phyloP scores from a whole-genome alignment of 768 basidiomycete genomes.

The Royoungia palumana region DNA sequence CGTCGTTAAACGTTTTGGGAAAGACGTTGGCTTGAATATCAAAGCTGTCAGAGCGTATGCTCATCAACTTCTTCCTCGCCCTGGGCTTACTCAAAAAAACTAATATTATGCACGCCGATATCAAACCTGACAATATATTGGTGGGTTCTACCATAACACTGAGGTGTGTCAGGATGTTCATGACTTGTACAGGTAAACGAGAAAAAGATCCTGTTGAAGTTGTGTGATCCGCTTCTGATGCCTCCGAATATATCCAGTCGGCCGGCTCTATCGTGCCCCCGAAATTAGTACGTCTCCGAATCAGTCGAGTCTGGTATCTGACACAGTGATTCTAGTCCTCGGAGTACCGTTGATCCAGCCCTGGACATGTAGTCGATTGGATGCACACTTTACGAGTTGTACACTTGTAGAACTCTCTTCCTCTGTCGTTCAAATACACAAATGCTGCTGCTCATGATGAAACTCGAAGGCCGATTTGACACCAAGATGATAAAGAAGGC shows the following conservation, averaged over 20 bases:
- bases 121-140: conserved; percentile 97
- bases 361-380: conserved; percentile 97
- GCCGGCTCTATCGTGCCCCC: conserved; percentile 95
- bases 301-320: conserved; percentile 9
- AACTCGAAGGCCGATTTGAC: conserved; percentile 92
- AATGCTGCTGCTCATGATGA: conserved; percentile 98
- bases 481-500: conserved; percentile 92
- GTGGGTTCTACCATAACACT: conserved; percentile 44
- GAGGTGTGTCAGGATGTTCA: conserved; percentile 16
- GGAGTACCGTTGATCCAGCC: conserved; percentile 89
- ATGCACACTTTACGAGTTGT: conserved; percentile 94
- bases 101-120: conserved; percentile 96
- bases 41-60: conserved; percentile 98
- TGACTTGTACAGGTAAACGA: conserved; percentile 74
- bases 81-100: conserved; percentile 81
- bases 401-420: conserved; percentile 96
- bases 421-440: conserved; percentile 97
- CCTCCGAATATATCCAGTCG: conserved; percentile 95
- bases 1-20: conserved; percentile 96
- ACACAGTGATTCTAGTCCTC: conserved; percentile 57
- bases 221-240: conserved; percentile 97
- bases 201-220: conserved; percentile 86
- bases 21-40: conserved; percentile 95
- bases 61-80: conserved; percentile 90
- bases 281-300: conserved; percentile 79